Conservation (phyloP, 2,329 filamentous ascomycete species). For the Purpureocillium lavendulum region DNA sequence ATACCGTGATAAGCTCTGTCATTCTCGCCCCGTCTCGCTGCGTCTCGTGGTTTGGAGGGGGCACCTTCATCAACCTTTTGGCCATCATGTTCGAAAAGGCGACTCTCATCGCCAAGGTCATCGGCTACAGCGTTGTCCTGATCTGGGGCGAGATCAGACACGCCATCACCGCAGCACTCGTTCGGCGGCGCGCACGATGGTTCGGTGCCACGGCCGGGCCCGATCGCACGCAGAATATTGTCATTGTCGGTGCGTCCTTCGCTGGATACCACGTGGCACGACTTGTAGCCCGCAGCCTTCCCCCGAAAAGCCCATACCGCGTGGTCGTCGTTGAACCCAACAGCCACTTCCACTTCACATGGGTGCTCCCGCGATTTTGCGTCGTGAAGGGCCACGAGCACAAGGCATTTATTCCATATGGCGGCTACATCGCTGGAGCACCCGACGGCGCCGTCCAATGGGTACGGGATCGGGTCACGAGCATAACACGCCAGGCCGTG, state of each 20-base stretch:
- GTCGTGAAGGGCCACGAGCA: slow-evolving; percentile 46
- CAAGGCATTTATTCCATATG: slow-evolving; percentile 54
- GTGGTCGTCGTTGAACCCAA: slow-evolving; percentile 52
- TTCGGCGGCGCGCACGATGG: slow-evolving; percentile 5
- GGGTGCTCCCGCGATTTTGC: slow-evolving; percentile 50
- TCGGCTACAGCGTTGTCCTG: slow-evolving; percentile 16
- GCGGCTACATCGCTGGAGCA: slow-evolving; percentile 25
- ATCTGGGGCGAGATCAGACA: slow-evolving; percentile 13
- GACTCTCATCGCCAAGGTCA: slow-evolving; percentile 18
- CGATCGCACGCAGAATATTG: slow-evolving; percentile 33
- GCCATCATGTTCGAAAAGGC: slow-evolving; percentile 23
- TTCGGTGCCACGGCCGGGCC: slow-evolving; percentile 8
- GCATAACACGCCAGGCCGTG: slow-evolving; percentile 28
- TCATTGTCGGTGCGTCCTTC: slow-evolving; percentile 51
- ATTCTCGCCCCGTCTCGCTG: neutral
- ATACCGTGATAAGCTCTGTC: too few relatives aligned
- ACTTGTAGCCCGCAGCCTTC: slow-evolving; percentile 38
- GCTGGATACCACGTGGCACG: slow-evolving; percentile 42
- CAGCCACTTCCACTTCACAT: slow-evolving; percentile 53
- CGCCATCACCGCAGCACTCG: slow-evolving; percentile 7
- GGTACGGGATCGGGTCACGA: slow-evolving; percentile 32
- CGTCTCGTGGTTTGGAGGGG: neutral
- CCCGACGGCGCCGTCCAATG: slow-evolving; percentile 26
- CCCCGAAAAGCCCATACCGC: slow-evolving; percentile 35
- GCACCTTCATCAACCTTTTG: too few relatives aligned